Conservation (phyloP, 2,329 filamentous ascomycete species). For the Thielaviopsis punctulata region DNA sequence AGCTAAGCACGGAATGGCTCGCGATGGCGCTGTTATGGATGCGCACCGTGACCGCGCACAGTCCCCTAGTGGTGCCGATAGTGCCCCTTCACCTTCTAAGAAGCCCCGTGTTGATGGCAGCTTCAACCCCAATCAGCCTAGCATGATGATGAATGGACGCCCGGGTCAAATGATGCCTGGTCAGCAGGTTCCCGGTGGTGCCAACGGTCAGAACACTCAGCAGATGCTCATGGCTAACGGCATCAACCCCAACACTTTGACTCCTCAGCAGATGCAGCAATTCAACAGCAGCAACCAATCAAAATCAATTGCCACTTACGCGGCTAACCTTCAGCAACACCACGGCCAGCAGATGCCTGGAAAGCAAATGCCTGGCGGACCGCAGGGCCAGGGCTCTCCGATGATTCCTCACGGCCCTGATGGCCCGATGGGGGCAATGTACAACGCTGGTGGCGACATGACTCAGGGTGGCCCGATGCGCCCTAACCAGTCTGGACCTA, state of each 20-base stretch:
- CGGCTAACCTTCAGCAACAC: slow-evolving; percentile 67
- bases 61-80: slow-evolving; percentile 69
- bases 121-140: slow-evolving; percentile 54
- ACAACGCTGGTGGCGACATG: slow-evolving; percentile 41
- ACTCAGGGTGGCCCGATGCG: slow-evolving; percentile 38
- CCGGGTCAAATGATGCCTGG: slow-evolving; percentile 54
- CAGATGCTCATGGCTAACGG: slow-evolving; percentile 50
- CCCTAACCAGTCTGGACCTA: slow-evolving; percentile 29
- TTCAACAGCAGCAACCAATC: slow-evolving; percentile 47
- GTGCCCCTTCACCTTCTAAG: slow-evolving; percentile 84
- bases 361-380: slow-evolving; percentile 51
- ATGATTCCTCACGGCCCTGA: slow-evolving; percentile 65
- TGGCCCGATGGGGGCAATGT: slow-evolving; percentile 39
- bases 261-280: slow-evolving; percentile 55
- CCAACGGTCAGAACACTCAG: slow-evolving; percentile 33
- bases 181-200: slow-evolving; percentile 44
- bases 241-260: slow-evolving; percentile 59
- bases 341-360: slow-evolving; percentile 66
- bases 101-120: slow-evolving; percentile 57
- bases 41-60: slow-evolving; percentile 64
- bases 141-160: slow-evolving; percentile 59
- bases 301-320: slow-evolving; percentile 78
- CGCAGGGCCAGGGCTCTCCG: slow-evolving; percentile 62
- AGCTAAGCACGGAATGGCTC: slow-evolving; percentile 69
- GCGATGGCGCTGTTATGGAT: slow-evolving; percentile 75